Base-by-base conservation (phyloP, 2,329 filamentous ascomycete species). In the Epicoccum nigrum region DNA sequence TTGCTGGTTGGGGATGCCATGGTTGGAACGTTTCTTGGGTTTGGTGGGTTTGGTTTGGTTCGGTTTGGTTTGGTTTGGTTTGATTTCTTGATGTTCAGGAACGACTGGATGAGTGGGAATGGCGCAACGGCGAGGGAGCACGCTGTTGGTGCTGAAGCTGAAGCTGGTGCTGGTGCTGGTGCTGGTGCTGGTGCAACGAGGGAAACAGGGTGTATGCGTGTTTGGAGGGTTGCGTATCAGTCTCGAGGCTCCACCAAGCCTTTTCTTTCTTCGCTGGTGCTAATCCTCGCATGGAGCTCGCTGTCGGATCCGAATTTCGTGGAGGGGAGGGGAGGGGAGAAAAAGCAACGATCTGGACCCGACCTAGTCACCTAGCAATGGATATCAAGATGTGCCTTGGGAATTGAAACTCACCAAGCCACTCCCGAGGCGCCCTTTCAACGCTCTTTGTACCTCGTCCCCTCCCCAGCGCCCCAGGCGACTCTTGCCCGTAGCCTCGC, bases 181-280 rank as follows among this genome's bases (percentile, higher is more conserved):
- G 21, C 37, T n/a, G 20, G 25, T 25, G 28, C 9, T 43, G 46
- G n/a, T n/a, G n/a, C 40, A 44, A 39, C 4, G 43, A 4, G 7
- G 49, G 49, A 15, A 47, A 52, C 27, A 47, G 38, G 16, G 38
- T 34, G 49, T 52, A 52, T 44, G 38, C 47, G 12, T 43, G 20
- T 17, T 25, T 45, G 6, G 38, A 43, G 44, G 43, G 9, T 39
- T 44, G 47, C 16, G 44, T 17, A 34, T 47, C 33, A 13, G 44
- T 17, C 30, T 47, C 33, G 15, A 52, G 38, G 44, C 44, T 52
- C 49, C 49, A 52, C 49, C 49, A 52, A 47, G 43, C 49, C 49
- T 52, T 47, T 41, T 52, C 49, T 47, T 47, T 52, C 49, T 52
- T 52, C 23, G 38, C 39, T 12, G 43, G 49, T 35, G 47, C 38